Percentiles rank a stretch among this genome's conserved stretches.
These are phyloP conservation scores for Suillus brevipes DNA, from an alignment of 768 basidiomycete species.

Conservation along the genomic window DNA sequence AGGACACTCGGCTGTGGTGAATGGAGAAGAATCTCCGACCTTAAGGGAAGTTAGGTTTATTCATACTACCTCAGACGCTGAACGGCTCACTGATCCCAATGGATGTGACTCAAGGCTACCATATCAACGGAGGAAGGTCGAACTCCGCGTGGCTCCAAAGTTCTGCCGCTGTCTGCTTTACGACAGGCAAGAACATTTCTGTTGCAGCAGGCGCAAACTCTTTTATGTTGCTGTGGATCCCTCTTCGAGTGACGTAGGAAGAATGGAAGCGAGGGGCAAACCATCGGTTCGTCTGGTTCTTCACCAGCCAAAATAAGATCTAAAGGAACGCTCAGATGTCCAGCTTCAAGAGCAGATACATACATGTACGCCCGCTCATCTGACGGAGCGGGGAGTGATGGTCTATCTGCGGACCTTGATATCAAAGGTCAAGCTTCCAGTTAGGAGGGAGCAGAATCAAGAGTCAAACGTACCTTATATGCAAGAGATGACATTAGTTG, in stretches of 20 bases:
- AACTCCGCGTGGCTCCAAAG: constrained; percentile 46
- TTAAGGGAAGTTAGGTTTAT: constrained; percentile 42
- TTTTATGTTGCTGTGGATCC: constrained; percentile 48
- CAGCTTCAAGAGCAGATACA: constrained; percentile 58
- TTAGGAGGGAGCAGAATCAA: not conserved
- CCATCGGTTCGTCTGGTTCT: constrained; percentile 25
- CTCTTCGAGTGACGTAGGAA: constrained; percentile 50
- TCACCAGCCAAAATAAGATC: constrained; percentile 38
- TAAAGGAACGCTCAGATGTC: constrained; percentile 40
- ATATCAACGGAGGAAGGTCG: constrained; percentile 41
- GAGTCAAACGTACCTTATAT: not conserved
- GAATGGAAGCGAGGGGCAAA: constrained; percentile 52
- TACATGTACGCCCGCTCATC: constrained; percentile 49
- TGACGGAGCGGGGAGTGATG: constrained; percentile 41
- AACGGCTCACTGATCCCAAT: constrained; percentile 48
- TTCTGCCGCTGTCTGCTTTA: constrained; percentile 35
- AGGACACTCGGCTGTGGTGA: constrained; percentile 44
- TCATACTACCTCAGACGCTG: constrained; percentile 41
- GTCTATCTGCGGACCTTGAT: not conserved
- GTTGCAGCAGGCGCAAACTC: constrained; percentile 36
- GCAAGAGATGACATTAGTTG: not conserved
- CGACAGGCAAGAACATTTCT: constrained; percentile 19
- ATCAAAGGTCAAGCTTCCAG: not conserved
- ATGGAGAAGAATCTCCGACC: constrained; percentile 44
- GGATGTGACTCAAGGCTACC: constrained; percentile 50